Conservation (phyloP, 2,329 filamentous ascomycete genomes). For the Alternaria brassicicola region DNA sequence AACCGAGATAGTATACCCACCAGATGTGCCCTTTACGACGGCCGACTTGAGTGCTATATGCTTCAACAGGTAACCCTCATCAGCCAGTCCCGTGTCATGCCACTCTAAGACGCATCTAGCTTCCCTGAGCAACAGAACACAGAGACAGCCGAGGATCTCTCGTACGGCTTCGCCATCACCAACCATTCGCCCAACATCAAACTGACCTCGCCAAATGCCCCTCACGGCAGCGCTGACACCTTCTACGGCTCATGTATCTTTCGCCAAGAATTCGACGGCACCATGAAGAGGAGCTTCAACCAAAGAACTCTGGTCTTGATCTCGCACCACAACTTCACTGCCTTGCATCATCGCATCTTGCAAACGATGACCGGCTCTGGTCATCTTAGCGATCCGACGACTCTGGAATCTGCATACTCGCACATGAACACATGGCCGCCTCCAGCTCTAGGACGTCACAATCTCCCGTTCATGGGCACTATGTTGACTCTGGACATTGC, state of each 20-base stretch:
- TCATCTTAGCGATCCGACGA: slow-evolving; percentile 48
- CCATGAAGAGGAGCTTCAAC: slow-evolving; percentile 52
- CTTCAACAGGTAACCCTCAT: slow-evolving; percentile 48
- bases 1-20: slow-evolving; percentile 51
- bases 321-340: slow-evolving; percentile 49
- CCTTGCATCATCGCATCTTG: slow-evolving; percentile 46
- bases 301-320: slow-evolving; percentile 50
- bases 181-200: slow-evolving; percentile 64
- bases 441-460: slow-evolving; percentile 46
- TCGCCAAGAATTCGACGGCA: slow-evolving; percentile 50
- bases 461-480: slow-evolving; percentile 50
- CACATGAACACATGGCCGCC: slow-evolving; percentile 48
- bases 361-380: slow-evolving; percentile 47
- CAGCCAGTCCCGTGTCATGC: neutral
- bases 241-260: slow-evolving; percentile 50
- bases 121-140: slow-evolving; percentile 53
- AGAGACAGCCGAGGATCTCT: slow-evolving; percentile 48
- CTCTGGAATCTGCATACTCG: slow-evolving; percentile 46
- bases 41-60: slow-evolving; percentile 51
- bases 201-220: slow-evolving; percentile 46
- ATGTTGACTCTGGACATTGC: slow-evolving; percentile 49
- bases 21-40: slow-evolving; percentile 46
- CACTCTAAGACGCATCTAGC: slow-evolving; percentile 30
- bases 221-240: slow-evolving; percentile 47
- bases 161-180: slow-evolving; percentile 50